Evolutionary conservation across 148 eudicot genomes (phyloP).

Genomic region (Camellia lanceoleosa): DNA sequence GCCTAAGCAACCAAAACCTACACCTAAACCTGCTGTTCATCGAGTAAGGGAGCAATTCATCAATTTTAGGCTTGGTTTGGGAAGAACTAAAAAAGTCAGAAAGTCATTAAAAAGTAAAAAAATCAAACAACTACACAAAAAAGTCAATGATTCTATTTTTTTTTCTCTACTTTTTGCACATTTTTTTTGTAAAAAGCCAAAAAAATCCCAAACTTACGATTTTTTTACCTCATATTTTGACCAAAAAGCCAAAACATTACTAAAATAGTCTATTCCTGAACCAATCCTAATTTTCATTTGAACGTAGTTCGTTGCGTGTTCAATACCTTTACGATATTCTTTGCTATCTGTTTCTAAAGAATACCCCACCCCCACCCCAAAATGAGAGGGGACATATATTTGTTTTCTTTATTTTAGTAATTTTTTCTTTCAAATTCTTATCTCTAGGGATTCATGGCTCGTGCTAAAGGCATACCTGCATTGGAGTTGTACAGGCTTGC

Average conservation of each 20-base stretch:
- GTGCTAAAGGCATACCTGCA: constrained; percentile 99
- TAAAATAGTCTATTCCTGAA: no score
- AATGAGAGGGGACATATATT: neutral
- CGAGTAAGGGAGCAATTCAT: constrained; percentile 47
- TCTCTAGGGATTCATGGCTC: constrained; percentile 92
- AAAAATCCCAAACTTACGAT: no score
- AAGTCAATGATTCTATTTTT: no score
- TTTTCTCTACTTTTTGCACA: no score
- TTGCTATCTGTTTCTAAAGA: constrained; percentile 7
- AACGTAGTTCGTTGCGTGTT: constrained; percentile 9
- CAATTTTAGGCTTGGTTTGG: neutral
- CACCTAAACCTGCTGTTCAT: constrained; percentile 91
- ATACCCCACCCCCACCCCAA: neutral
- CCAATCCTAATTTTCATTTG: neutral
- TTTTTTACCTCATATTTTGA: no score
- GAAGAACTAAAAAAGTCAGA: no score
- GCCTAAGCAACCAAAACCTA: constrained; percentile 49
- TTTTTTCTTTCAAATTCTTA: constrained; percentile 10
- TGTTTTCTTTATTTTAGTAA: neutral
- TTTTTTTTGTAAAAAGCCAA: no score
- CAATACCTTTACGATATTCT: constrained; percentile 3
- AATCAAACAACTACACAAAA: no score
- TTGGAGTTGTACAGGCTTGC: constrained; percentile 92
- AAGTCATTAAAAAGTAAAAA: no score
- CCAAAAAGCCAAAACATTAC: no score